Evolutionary conservation across 1,284 basidiomycete species (phyloP).

Genomic region (Porodaedalea pini): DNA sequence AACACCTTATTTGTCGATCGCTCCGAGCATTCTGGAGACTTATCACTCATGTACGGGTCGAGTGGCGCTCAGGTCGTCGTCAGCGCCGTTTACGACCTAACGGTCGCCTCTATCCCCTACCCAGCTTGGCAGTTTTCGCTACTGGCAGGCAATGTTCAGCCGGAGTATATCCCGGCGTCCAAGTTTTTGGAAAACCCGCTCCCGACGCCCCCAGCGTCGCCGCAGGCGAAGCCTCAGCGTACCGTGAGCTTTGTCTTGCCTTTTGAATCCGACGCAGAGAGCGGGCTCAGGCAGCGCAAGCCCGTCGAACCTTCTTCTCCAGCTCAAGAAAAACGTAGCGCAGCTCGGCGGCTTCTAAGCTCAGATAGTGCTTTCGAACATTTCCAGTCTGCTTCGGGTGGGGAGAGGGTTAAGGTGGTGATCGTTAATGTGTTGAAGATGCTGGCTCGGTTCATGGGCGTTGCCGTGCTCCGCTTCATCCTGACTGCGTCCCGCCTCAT

Average conservation of each 20-base stretch:
- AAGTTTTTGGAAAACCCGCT: neutral
- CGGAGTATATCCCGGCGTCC: neutral
- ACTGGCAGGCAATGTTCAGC: neutral
- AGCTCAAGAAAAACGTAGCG: neutral
- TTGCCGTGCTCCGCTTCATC: slow-evolving; percentile 3
- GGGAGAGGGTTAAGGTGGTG: neutral
- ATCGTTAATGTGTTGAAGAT: neutral
- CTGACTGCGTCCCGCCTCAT: neutral
- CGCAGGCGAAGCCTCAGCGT: neutral
- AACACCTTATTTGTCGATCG: slow-evolving; percentile 1
- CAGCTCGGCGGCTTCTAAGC: neutral
- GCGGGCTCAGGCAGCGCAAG: neutral
- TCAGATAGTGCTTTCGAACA: neutral
- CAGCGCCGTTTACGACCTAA: slow-evolving; percentile 5
- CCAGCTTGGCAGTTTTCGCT: slow-evolving; percentile 1
- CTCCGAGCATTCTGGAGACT: neutral
- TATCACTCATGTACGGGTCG: neutral
- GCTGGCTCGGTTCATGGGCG: neutral
- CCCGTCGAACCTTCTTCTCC: neutral
- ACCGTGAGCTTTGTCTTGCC: slow-evolving; percentile 11
- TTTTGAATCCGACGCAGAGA: neutral
- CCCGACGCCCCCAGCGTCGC: slow-evolving; percentile 14
- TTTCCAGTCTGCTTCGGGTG: neutral
- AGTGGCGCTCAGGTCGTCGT: neutral
- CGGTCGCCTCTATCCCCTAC: neutral